These are phyloP conservation scores for Fraxinus greggii DNA, from an alignment of 305 asterid genomes.

Conservation along the genomic window DNA sequence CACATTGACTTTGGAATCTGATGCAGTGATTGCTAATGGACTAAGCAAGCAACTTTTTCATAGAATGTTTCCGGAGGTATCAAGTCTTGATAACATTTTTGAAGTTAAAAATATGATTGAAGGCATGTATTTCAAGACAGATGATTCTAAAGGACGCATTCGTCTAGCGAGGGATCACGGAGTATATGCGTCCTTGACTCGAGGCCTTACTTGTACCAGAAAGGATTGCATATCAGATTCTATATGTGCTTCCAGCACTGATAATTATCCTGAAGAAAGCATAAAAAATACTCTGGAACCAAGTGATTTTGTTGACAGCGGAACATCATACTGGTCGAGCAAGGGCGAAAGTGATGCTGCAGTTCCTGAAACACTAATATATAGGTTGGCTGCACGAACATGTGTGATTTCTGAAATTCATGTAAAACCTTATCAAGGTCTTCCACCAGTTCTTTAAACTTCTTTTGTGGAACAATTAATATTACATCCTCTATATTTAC, in stretches of 20 bases:
- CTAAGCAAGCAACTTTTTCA: slow-evolving; percentile 60
- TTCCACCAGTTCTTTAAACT: neutral
- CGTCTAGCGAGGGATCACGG: slow-evolving; percentile 49
- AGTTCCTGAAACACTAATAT: slow-evolving; percentile 61
- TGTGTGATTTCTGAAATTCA: slow-evolving; percentile 66
- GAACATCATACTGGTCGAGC: slow-evolving; percentile 89
- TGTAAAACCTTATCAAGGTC: slow-evolving; percentile 79
- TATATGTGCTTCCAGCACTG: slow-evolving; percentile 71
- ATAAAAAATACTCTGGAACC: slow-evolving; percentile 60
- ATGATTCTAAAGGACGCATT: slow-evolving; percentile 37
- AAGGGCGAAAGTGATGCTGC: slow-evolving; percentile 51
- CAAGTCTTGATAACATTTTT: slow-evolving; percentile 33
- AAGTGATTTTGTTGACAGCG: slow-evolving; percentile 42
- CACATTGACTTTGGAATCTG: slow-evolving; percentile 11
- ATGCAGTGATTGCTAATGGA: slow-evolving; percentile 63
- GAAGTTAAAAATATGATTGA: slow-evolving; percentile 32
- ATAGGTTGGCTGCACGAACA: slow-evolving; percentile 48
- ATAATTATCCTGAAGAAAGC: slow-evolving; percentile 67
- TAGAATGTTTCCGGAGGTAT: slow-evolving; percentile 53
- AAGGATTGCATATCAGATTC: slow-evolving; percentile 56
- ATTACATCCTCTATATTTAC: slow-evolving; percentile 9
- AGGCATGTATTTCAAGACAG: slow-evolving; percentile 25
- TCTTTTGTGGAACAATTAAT: neutral
- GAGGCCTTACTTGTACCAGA: slow-evolving; percentile 33
- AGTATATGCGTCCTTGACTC: slow-evolving; percentile 49